These are phyloP conservation scores for Paraleonurus japonicus DNA, from an alignment of 257 asterid genomes.

Conservation along the genomic window DNA sequence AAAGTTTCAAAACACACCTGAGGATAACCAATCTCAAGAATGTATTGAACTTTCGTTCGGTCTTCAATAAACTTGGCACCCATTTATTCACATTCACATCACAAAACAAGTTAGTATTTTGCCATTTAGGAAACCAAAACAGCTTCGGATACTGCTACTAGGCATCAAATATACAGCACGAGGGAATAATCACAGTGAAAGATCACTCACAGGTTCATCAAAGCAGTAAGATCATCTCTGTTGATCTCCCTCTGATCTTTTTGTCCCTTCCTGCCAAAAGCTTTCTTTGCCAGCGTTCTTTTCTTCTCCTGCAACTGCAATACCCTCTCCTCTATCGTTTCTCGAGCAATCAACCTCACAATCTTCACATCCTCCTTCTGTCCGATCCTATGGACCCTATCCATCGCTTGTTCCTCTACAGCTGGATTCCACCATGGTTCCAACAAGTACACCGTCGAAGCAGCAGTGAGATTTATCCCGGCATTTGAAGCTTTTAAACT, in stretches of 20 bases:
- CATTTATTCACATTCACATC: too few relatives aligned
- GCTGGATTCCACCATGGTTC: constrained; percentile 99
- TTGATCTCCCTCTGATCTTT: constrained; percentile 56
- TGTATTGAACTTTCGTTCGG: too few relatives aligned
- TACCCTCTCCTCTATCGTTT: constrained; percentile 79
- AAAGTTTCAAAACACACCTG: too few relatives aligned
- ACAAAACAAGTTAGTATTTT: too few relatives aligned
- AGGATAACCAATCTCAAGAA: too few relatives aligned
- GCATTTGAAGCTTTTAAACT: constrained; percentile 78
- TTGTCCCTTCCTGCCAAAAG: constrained; percentile 50
- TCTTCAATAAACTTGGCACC: too few relatives aligned
- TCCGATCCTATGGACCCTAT: constrained; percentile 88
- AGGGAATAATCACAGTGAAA: neutral
- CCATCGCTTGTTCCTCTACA: constrained; percentile 95
- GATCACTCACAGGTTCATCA: constrained; percentile 62
- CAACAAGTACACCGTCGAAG: constrained; percentile 71
- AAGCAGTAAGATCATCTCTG: constrained; percentile 57
- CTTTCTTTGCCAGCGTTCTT: constrained; percentile 61
- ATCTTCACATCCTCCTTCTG: constrained; percentile 69
- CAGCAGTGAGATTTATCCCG: constrained; percentile 81
- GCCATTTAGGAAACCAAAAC: neutral
- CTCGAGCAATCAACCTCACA: constrained; percentile 71
- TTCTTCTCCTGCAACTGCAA: constrained; percentile 74
- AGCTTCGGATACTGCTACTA: neutral
- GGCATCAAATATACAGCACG: neutral